Evolutionary conservation across 1,284 basidiomycete genomes (phyloP), one percentile per base, ranked within the genome.

Genomic region (Cutaneotrichosporon sp.): DNA sequence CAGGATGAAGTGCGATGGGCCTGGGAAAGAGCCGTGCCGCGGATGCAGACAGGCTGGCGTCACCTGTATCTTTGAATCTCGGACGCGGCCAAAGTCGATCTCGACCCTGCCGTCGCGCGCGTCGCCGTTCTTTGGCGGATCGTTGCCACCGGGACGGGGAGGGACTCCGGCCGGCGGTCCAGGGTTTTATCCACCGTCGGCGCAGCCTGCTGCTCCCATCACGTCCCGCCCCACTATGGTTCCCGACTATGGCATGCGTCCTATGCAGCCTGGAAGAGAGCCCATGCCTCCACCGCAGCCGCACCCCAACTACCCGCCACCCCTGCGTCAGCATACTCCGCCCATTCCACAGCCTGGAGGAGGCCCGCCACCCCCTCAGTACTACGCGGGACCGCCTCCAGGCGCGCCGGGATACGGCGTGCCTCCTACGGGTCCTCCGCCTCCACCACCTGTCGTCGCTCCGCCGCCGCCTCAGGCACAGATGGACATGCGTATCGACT

Each of bases 1-100:
- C 20, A 73, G 64, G 46, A 73, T 73, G 71, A 73, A 73, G 56
- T 73, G 71, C 51, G 71, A 73, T 46, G 71, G 71, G 32, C 71
- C 71, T 11, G 60, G 62, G 24, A 57, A 60, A 26, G 63, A 65
- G 14, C 71, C 71, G 2, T 73, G 71, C 55, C 57, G 70, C 39
- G 71, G 71, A n/a, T 73, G 71, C 56, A 54, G 66, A 37, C 63
- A 66, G 55, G 66, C 70, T 25, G 64, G 64, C n/a, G 63, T 64
- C 37, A 64, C 61, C 25, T 73, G 71, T 52, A 58, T 71, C 31
- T 73, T 73, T 38, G 71, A 71, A 53, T 61, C 68, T 22, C 63
- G 70, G 11, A 59, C 65, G 10, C 57, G 71, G 27, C 71, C 71
- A 11, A 73, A 73, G 60, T 73, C 66, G 5, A 64, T 66, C 33